A percentile compares a stretch with the other conserved stretches of the same genome.
Conservation (phyloP, 352 stramenopile species). For the Globisporangium paddicum region DNA sequence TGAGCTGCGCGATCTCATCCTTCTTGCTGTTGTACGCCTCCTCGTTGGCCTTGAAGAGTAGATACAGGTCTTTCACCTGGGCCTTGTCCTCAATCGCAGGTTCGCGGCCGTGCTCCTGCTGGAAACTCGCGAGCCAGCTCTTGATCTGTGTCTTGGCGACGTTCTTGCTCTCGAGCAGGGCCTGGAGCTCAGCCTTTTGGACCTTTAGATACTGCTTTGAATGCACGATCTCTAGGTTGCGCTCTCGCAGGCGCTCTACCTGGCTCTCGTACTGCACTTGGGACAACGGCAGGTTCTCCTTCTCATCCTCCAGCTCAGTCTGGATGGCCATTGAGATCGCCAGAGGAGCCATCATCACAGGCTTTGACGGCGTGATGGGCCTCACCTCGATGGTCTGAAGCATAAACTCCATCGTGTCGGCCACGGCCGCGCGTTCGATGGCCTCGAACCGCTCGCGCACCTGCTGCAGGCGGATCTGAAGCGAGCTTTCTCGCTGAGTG, state of each 20-base stretch:
- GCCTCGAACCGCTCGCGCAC: conserved; percentile 21
- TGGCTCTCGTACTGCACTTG: conserved; percentile 44
- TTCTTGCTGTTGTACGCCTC: conserved; percentile 45
- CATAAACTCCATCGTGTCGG: conserved; percentile 43
- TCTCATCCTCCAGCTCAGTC: conserved; percentile 1
- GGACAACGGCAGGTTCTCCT: conserved; percentile 9
- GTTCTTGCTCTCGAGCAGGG: conserved; percentile 35
- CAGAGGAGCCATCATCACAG: background rate
- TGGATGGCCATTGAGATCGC: no score
- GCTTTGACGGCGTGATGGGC: background rate
- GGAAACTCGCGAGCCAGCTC: conserved; percentile 56
- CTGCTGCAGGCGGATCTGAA: conserved; percentile 24
- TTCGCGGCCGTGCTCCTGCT: conserved; percentile 36
- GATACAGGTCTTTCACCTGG: conserved; percentile 69
- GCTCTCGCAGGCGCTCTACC: conserved; percentile 35
- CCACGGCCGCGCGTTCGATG: conserved; percentile 35
- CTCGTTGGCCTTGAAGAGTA: conserved; percentile 71
- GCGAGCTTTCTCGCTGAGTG: conserved; percentile 21
- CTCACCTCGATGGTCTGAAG: conserved; percentile 31
- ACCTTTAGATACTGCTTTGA: conserved; percentile 37
- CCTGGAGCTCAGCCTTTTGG: conserved; percentile 31
- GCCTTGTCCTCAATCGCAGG: conserved; percentile 77
- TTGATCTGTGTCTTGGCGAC: conserved; percentile 58
- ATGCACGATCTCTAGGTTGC: conserved; percentile 32
- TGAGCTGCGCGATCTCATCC: conserved; percentile 26